A percentile compares a stretch with the other conserved stretches of the same genome.
Conservation (phyloP, 768 basidiomycete species). For the Daedalea quercina region DNA sequence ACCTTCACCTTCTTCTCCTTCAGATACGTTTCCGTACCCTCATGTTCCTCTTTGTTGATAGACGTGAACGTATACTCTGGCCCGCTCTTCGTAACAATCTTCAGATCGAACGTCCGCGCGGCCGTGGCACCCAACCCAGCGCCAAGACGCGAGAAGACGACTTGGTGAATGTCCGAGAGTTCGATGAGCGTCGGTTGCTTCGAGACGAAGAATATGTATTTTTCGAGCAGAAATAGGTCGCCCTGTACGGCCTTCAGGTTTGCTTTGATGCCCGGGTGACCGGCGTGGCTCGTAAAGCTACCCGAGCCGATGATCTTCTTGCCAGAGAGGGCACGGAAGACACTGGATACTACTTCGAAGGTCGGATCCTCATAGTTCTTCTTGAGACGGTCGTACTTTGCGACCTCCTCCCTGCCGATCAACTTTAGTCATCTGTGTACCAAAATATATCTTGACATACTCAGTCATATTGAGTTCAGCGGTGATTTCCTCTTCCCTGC, state of each 20-base stretch:
- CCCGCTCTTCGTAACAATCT: conserved; percentile 78
- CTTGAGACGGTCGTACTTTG: conserved; percentile 77
- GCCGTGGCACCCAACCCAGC: conserved; percentile 75
- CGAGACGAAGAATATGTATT: conserved; percentile 96
- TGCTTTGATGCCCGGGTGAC: conserved; percentile 93
- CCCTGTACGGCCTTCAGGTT: conserved; percentile 96
- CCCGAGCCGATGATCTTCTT: conserved; percentile 91
- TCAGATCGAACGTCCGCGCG: conserved; percentile 90
- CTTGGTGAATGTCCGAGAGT: conserved; percentile 82
- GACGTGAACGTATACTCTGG: conserved; percentile 88
- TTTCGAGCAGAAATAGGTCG: conserved; percentile 96
- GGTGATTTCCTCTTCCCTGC: conserved; percentile 94
- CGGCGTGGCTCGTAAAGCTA: conserved; percentile 75
- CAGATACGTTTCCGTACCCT: conserved; percentile 77
- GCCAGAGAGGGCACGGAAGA: conserved; percentile 85
- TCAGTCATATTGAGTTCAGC: conserved; percentile 91
- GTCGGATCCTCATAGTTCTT: conserved; percentile 94
- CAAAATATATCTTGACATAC: conserved; percentile 38
- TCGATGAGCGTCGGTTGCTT: conserved; percentile 91
- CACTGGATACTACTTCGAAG: conserved; percentile 88
- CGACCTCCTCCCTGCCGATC: conserved; percentile 59
- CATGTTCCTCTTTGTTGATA: conserved; percentile 94
- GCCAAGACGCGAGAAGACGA: conserved; percentile 90
- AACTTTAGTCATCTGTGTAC: conserved; percentile 1
- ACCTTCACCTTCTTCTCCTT: conserved; percentile 87